Evolutionary conservation across 108 stramenopile genomes (phyloP).

Genomic region (Cyclostephanos tholiformis): DNA sequence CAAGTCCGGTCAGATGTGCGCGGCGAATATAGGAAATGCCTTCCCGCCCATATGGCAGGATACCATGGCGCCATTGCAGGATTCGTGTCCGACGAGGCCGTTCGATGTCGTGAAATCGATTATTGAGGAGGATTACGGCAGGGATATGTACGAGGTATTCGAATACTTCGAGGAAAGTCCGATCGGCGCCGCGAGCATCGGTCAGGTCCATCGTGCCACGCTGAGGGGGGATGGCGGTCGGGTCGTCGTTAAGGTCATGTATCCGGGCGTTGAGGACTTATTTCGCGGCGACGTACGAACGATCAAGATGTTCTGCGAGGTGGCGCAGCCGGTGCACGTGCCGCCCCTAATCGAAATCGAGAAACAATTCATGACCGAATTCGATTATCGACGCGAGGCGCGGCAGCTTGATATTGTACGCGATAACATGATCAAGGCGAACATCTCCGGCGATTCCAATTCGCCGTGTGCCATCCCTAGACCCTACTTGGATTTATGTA

Average conservation of each 20-base stretch:
- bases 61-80: conserved; percentile 83
- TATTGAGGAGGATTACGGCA: conserved; percentile 63
- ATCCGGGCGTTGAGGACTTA: conserved; percentile 75
- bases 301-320: conserved; percentile 75
- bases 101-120: conserved; percentile 67
- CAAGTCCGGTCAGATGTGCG: conserved; percentile 85
- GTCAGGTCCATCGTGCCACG: conserved; percentile 86
- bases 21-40: conserved; percentile 84
- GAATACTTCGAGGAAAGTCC: conserved; percentile 71
- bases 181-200: conserved; percentile 85
- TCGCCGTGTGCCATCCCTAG: conserved; percentile 64
- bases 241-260: conserved; percentile 86
- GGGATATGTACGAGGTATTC: conserved; percentile 59
- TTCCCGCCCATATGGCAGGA: conserved; percentile 85
- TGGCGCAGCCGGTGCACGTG: conserved; percentile 89
- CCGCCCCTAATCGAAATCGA: conserved; percentile 88
- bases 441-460: conserved; percentile 50
- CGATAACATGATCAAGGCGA: conserved; percentile 64
- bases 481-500: conserved; percentile 69
- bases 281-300: conserved; percentile 84
- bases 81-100: conserved; percentile 68
- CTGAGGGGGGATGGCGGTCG: conserved; percentile 61
- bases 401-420: conserved; percentile 65
- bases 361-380: conserved; percentile 93
- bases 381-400: conserved; percentile 89